Evolutionary conservation across 345 rosid genomes (phyloP), one percentile per base, ranked within the genome.

Genomic region (Ceriops tagal): DNA sequence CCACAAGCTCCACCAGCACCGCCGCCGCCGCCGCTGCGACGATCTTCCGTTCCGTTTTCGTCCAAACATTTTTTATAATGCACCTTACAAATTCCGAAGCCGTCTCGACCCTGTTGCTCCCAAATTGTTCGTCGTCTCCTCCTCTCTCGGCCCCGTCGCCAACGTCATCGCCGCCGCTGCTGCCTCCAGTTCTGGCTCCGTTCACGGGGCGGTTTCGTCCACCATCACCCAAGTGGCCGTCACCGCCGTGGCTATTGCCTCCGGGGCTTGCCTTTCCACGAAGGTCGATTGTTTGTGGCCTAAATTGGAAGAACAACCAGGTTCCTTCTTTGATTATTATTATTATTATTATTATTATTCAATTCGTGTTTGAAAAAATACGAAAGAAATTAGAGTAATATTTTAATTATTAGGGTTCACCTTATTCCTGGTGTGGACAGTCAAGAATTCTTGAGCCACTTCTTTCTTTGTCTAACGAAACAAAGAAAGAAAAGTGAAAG

Each of bases 221-320:
- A 80, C 90, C 64, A 86, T 88, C 77, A 83, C 93, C 15, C 90
- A 88, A 1, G 88, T 88, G 2, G 91, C 89, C 39, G 80, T 88
- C 75, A 83, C 86, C 32, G 88, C 89, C 59, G 72, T 88, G 51
- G 93, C 93, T 57, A 88, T 88, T 58, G 93, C 89, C 65, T 88
- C 93, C 34, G 93, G 93, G 5, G 93, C 91, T 69, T 88, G 93
- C 37, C 88, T 88, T 63, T 86, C 93, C 77, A 86, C 91, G 21
- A 86, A 83, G 77, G 88, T 86, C 30, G 89, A 86, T 49, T 88
- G 86, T 76, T 69, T 88, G 32, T 88, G 89, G 93, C 93, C 93
- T 35, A 86, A 86, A 74, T 59, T 73, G 39, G 83, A 84, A 58
- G 93, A 86, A 53, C 91, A 83, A 47, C 88, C 89, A 26, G 87